Percentiles rank a stretch among this genome's conserved stretches.
Conservation (phyloP, 495 filamentous ascomycete genomes). For the Aspergillus bertholletiae region DNA sequence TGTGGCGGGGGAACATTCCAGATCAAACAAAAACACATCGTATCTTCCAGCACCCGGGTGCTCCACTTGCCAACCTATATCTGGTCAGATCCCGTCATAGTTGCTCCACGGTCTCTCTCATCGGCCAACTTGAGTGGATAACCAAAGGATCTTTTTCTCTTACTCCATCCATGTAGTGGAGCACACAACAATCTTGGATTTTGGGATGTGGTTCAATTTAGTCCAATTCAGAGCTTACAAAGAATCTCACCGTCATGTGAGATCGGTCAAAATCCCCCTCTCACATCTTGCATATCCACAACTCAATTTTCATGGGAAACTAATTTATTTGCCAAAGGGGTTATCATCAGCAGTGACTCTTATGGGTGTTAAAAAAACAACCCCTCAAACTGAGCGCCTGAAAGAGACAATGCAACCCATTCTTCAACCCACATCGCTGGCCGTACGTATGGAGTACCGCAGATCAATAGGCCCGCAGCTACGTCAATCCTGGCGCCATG, state of each 20-base stretch:
- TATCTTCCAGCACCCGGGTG: not conserved
- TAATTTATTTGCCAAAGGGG: not conserved
- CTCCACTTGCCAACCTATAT: conserved; percentile 4
- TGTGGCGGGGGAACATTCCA: not conserved
- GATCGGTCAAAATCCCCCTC: not conserved
- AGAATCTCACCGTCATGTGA: not conserved
- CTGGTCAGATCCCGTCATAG: conserved; percentile 5
- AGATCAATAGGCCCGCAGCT: no score
- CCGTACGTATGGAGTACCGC: no score
- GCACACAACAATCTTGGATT: not conserved
- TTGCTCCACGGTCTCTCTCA: not conserved
- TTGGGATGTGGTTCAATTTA: not conserved
- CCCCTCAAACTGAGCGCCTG: no score
- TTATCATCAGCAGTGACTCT: not conserved
- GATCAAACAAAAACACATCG: not conserved
- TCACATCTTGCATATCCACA: not conserved
- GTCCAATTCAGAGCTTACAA: not conserved
- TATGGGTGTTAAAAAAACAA: no score
- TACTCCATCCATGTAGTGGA: not conserved
- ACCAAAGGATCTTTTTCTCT: not conserved
- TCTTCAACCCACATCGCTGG: no score
- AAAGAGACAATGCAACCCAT: no score
- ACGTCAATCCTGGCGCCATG: no score
- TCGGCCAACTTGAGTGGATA: not conserved
- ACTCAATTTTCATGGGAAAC: not conserved